Percentiles rank a stretch among this genome's conserved stretches.
These are phyloP conservation scores for Patellifolia procumbens DNA, from an alignment of 179 eudicot species.

Conservation along the genomic window DNA sequence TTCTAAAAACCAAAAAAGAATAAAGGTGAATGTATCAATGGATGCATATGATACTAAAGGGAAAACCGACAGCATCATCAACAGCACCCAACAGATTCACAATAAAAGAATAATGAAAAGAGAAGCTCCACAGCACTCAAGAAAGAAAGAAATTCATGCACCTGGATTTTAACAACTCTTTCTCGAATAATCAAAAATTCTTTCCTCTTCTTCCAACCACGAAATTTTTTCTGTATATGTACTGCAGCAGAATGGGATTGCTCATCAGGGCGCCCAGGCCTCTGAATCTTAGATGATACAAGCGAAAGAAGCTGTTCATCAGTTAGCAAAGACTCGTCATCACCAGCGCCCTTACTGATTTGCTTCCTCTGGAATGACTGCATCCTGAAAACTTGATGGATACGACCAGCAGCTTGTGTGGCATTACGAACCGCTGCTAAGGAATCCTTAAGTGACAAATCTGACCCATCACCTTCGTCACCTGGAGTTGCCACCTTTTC, in stretches of 20 bases:
- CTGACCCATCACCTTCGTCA: conserved; percentile 35
- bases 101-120: background rate
- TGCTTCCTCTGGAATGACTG: conserved; percentile 61
- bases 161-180: conserved; percentile 72
- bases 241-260: conserved; percentile 57
- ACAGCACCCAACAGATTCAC: background rate
- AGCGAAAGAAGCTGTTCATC: conserved; percentile 58
- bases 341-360: conserved; percentile 31
- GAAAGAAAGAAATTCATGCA: conserved; percentile 20
- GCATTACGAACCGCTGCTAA: conserved; percentile 67
- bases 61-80: background rate
- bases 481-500: conserved; percentile 51
- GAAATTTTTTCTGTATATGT: conserved; percentile 65
- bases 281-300: conserved; percentile 46
- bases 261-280: conserved; percentile 43
- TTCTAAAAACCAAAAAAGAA: background rate
- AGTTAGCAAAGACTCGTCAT: conserved; percentile 43
- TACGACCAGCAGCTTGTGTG: conserved; percentile 71
- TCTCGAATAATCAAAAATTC: conserved; percentile 61
- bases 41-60: background rate
- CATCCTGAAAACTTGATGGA: conserved; percentile 67
- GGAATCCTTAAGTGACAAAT: conserved; percentile 53
- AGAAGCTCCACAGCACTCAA: background rate
- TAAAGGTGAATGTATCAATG: background rate
- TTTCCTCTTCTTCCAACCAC: conserved; percentile 63